Conservation (phyloP, 1,139 yeast species). For the Pichia sp. region DNA sequence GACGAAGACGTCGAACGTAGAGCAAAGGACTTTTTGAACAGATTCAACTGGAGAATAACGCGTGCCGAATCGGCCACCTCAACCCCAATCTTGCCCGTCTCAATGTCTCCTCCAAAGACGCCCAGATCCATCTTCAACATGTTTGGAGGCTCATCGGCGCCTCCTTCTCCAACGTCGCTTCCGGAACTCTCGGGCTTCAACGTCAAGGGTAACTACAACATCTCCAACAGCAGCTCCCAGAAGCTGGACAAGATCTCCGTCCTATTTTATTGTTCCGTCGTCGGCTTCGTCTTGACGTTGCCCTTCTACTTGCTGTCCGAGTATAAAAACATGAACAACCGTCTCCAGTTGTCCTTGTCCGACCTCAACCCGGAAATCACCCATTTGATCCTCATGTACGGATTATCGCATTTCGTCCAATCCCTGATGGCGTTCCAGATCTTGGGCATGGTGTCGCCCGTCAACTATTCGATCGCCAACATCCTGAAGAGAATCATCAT, state of each 20-base stretch:
- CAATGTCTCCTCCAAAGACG: conserved; percentile 17
- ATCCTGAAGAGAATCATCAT: conserved; percentile 83
- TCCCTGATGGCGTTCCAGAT: conserved; percentile 86
- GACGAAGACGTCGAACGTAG: conserved; percentile 21
- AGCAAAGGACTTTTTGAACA: conserved; percentile 26
- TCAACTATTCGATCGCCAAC: conserved; percentile 87
- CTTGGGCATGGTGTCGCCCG: conserved; percentile 79
- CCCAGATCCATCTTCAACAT: conserved; percentile 1
- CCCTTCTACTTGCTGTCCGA: conserved; percentile 76
- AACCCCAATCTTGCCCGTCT: conserved; percentile 31
- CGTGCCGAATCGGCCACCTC: conserved; percentile 32
- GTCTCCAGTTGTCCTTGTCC: conserved; percentile 30
- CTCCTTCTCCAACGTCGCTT: conserved; percentile 19
- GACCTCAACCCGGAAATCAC: conserved; percentile 37
- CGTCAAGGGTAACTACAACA: conserved; percentile 1
- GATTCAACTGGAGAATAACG: conserved; percentile 28
- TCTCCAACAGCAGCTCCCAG: conserved; percentile 20
- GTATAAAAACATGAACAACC: conserved; percentile 20
- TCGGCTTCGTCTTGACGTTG: conserved; percentile 73
- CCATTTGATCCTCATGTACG: conserved; percentile 51
- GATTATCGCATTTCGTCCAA: conserved; percentile 78
- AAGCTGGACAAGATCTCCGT: conserved; percentile 80
- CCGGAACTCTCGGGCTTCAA: background rate
- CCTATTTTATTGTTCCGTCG: conserved; percentile 73
- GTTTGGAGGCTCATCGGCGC: conserved; percentile 7